Evolutionary conservation across 176 grass and related monocot genomes (phyloP).

Genomic region (Neostapfia colusana): DNA sequence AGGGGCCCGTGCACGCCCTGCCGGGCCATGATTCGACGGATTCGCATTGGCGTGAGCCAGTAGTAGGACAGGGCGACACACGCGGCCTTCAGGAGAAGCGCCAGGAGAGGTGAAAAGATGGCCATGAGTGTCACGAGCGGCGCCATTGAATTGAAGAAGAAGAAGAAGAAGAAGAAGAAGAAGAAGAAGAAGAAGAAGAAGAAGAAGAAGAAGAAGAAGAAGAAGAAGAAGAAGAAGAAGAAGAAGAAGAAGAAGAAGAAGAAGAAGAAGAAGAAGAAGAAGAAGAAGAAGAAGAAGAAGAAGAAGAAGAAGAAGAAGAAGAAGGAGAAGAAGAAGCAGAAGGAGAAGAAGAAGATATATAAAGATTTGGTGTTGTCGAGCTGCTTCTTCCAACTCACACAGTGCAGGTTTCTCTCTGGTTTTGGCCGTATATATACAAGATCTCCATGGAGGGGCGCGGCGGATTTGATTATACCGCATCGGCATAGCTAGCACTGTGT

Average conservation of each 20-base stretch:
- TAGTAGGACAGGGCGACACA: slow-evolving; percentile 80
- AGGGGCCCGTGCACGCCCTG: slow-evolving; percentile 67
- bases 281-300: no score
- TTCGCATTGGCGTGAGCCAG: slow-evolving; percentile 59
- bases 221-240: no score
- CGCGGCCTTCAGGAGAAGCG: slow-evolving; percentile 45
- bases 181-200: no score
- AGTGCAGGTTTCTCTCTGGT: not conserved
- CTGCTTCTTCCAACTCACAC: not conserved
- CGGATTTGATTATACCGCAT: not conserved
- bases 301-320: no score
- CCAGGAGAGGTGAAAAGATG: slow-evolving; percentile 18
- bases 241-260: no score
- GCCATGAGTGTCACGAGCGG: slow-evolving; percentile 23
- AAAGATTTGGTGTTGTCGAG: not conserved
- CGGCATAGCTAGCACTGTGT: not conserved
- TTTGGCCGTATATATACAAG: slow-evolving; percentile 21
- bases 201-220: no score
- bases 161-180: no score
- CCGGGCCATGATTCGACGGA: slow-evolving; percentile 61
- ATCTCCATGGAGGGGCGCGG: not conserved
- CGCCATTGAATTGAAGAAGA: slow-evolving; percentile 18
- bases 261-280: no score
- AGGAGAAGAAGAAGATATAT: no score
- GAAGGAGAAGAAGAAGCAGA: no score